Conservation (phyloP, 2,329 filamentous ascomycete genomes). For the Elsinoe ampelina region DNA sequence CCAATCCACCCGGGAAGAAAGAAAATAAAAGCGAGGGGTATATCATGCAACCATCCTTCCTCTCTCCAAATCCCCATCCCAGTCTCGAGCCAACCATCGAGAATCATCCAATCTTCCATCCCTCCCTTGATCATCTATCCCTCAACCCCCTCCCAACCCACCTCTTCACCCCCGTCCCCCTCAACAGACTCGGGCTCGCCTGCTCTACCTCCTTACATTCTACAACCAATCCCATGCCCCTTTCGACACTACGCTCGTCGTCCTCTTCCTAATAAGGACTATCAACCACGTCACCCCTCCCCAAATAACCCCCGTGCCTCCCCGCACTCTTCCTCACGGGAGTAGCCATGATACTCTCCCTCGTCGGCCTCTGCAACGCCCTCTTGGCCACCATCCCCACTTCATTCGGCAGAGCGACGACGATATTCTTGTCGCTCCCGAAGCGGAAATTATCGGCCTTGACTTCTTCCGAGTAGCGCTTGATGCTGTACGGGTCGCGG, state of each 20-base stretch:
- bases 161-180: background rate
- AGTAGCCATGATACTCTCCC: slow-evolving; percentile 73
- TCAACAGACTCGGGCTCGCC: background rate
- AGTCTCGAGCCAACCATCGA: too few species aligned
- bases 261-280: slow-evolving; percentile 44
- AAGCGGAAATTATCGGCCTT: slow-evolving; percentile 99
- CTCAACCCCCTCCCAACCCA: background rate
- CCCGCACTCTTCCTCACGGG: slow-evolving; percentile 24
- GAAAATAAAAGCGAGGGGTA: background rate
- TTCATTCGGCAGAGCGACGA: slow-evolving; percentile 91
- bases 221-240: background rate
- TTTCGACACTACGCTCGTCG: background rate
- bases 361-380: slow-evolving; percentile 74
- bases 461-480: slow-evolving; percentile 88
- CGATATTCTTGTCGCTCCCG: slow-evolving; percentile 93
- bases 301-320: slow-evolving; percentile 55
- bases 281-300: slow-evolving; percentile 76
- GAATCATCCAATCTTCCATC: background rate
- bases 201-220: background rate
- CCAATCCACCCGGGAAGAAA: background rate
- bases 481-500: slow-evolving; percentile 90
- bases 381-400: slow-evolving; percentile 94
- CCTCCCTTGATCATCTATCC: background rate
- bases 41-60: background rate
- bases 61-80: background rate